A percentile compares a stretch with the other conserved stretches of the same genome.
phyloP scores from a whole-genome alignment of 2,329 filamentous ascomycete genomes.

The Aspergillus phoenicis region DNA sequence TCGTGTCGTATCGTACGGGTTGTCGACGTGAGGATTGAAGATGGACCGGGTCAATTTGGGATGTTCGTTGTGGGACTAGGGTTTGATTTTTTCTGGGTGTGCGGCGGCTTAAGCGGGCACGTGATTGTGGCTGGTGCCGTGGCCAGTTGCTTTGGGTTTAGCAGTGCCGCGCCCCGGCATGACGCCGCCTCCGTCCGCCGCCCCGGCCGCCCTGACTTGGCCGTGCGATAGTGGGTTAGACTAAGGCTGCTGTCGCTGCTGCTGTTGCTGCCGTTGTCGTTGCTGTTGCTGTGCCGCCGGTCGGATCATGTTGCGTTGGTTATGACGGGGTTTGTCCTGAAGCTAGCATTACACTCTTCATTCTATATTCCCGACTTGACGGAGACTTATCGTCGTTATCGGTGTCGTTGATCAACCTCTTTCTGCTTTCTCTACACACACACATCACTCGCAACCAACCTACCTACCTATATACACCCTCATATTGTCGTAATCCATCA shows the following conservation, averaged over 20 bases:
- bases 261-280: neutral
- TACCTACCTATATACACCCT: too few relatives aligned
- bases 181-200: slow-evolving; percentile 13
- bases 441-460: too few relatives aligned
- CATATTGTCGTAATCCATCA: neutral
- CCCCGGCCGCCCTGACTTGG: neutral
- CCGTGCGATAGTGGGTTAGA: neutral
- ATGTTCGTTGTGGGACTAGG: slow-evolving; percentile 50
- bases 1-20: slow-evolving; percentile 49
- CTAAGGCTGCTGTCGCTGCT: neutral
- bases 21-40: slow-evolving; percentile 49
- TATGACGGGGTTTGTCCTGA: too few relatives aligned
- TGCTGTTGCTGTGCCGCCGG: too few relatives aligned
- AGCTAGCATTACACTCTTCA: too few relatives aligned
- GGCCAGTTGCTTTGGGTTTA: neutral
- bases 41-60: slow-evolving; percentile 44
- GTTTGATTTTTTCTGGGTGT: slow-evolving; percentile 41
- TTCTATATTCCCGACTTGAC: too few relatives aligned
- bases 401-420: too few relatives aligned
- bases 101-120: slow-evolving; percentile 37
- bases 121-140: slow-evolving; percentile 28
- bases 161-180: neutral
- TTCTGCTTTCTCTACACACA: too few relatives aligned
- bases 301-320: too few relatives aligned
- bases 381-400: too few relatives aligned